Conservation (phyloP, 164 flowering plant genomes). For the Protea cynaroides region DNA sequence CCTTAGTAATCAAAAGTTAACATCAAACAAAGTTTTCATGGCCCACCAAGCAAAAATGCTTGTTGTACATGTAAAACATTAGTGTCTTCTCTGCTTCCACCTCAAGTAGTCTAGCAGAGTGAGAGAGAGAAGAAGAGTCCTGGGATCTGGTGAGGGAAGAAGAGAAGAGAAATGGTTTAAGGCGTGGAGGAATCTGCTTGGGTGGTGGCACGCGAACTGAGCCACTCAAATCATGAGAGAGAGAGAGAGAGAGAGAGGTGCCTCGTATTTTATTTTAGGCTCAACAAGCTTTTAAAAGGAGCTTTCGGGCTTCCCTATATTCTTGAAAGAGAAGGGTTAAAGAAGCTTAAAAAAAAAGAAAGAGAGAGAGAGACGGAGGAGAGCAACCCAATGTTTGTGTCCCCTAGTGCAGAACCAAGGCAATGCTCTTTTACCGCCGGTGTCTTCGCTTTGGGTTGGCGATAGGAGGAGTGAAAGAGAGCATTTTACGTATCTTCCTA, state of each 20-base stretch:
- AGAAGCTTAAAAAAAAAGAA: not conserved
- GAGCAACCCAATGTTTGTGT: constrained; percentile 47
- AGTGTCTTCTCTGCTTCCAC: constrained; percentile 12
- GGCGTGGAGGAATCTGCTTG: constrained; percentile 50
- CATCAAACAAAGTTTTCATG: not conserved
- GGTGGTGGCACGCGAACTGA: constrained; percentile 55
- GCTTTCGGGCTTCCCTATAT: constrained; percentile 30
- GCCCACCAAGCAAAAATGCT: not conserved
- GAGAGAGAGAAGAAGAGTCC: too few species aligned
- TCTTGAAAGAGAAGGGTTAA: constrained; percentile 8
- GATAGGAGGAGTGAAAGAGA: constrained; percentile 7
- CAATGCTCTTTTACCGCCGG: constrained; percentile 71
- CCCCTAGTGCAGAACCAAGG: constrained; percentile 49
- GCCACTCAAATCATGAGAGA: constrained; percentile 42
- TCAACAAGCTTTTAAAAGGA: constrained; percentile 19
- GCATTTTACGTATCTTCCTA: constrained; percentile 30
- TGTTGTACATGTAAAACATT: constrained; percentile 6
- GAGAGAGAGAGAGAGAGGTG: constrained; percentile 7
- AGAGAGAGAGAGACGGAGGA: constrained; percentile 9
- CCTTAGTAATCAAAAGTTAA: too few species aligned
- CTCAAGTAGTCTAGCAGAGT: constrained; percentile 3
- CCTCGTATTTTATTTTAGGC: not conserved
- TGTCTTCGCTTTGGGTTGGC: constrained; percentile 62
- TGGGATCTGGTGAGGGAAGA: constrained; percentile 7
- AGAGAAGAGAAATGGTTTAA: constrained; percentile 14